These are phyloP conservation scores for Glycyrrhiza uralensis DNA, from an alignment of 306 rosid species.

Conservation along the genomic window DNA sequence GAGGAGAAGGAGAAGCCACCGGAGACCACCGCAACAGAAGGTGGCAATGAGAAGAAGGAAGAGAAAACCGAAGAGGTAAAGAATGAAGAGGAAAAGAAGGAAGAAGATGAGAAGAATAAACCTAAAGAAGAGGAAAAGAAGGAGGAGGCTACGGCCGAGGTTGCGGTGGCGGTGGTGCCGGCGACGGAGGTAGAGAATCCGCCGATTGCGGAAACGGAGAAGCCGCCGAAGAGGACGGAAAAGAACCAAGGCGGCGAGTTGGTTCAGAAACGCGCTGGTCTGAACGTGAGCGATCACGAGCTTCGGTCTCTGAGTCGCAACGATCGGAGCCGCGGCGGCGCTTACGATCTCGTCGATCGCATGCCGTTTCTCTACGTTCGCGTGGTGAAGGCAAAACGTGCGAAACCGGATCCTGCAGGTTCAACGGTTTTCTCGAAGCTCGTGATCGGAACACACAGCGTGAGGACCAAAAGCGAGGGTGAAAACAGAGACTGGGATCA, in stretches of 20 bases:
- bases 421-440: conserved; percentile 52
- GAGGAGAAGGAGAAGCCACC: conserved; percentile 42
- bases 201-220: conserved; percentile 39
- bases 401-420: background rate
- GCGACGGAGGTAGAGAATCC: conserved; percentile 36
- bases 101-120: conserved; percentile 14
- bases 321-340: conserved; percentile 49
- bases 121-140: conserved; percentile 34
- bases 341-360: conserved; percentile 65
- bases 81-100: conserved; percentile 38
- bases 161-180: background rate
- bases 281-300: conserved; percentile 40
- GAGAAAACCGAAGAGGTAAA: conserved; percentile 30
- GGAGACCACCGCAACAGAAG: conserved; percentile 24
- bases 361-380: conserved; percentile 77
- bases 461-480: conserved; percentile 51
- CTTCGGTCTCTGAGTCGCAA: conserved; percentile 49
- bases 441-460: conserved; percentile 69
- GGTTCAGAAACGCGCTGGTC: conserved; percentile 16
- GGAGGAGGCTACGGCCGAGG: conserved; percentile 26
- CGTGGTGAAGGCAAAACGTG: conserved; percentile 57
- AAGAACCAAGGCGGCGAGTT: conserved; percentile 14
- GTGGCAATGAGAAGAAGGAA: conserved; percentile 27
- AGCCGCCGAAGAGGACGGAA: conserved; percentile 29
- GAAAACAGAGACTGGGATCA: conserved; percentile 88